Percentiles rank a stretch among this genome's conserved stretches.
Conservation (phyloP, 164 flowering plant species). For the Nymphaea thermarum region DNA sequence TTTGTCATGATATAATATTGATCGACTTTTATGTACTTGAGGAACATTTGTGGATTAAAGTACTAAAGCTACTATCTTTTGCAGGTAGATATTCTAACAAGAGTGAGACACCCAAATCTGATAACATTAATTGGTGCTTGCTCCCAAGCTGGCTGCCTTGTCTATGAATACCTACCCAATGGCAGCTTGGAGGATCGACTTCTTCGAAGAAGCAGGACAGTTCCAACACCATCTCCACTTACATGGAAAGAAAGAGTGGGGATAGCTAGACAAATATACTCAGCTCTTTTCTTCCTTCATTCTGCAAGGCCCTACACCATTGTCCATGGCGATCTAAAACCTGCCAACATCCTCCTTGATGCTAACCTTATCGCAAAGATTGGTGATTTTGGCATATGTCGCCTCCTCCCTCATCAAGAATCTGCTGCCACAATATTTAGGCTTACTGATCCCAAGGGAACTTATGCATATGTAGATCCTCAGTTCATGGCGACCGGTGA, state of each 20-base stretch:
- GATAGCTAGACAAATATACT: conserved; percentile 38
- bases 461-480: conserved; percentile 67
- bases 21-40: not conserved
- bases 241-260: conserved; percentile 47
- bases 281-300: conserved; percentile 47
- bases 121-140: conserved; percentile 83
- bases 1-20: not conserved
- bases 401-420: conserved; percentile 15
- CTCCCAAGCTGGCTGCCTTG: conserved; percentile 53
- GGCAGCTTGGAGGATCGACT: conserved; percentile 97
- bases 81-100: conserved; percentile 75
- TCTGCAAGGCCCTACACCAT: conserved; percentile 32
- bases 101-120: conserved; percentile 76
- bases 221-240: conserved; percentile 14
- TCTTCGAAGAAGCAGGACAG: conserved; percentile 5
- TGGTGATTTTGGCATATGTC: conserved; percentile 27
- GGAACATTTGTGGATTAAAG: not conserved
- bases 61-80: not conserved
- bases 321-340: conserved; percentile 28
- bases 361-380: conserved; percentile 41
- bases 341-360: conserved; percentile 49
- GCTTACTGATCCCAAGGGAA: conserved; percentile 60
- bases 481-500: conserved; percentile 28
- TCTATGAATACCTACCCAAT: conserved; percentile 74
- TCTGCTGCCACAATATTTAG: conserved; percentile 12